Conservation (phyloP, 805 yeast genomes). For the Lipomyces chichibuensis region DNA sequence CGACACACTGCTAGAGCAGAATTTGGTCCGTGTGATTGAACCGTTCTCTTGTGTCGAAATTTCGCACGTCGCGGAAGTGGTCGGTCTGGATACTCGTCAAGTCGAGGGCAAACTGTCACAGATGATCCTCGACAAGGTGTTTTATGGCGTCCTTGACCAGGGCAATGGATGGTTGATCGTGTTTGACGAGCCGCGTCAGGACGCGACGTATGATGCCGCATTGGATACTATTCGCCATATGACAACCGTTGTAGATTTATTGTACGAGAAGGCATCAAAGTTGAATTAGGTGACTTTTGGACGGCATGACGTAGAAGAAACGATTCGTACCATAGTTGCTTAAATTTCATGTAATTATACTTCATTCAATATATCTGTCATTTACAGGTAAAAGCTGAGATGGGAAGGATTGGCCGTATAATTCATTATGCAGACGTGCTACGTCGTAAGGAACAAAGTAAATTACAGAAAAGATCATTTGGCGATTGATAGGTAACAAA, state of each 20-base stretch:
- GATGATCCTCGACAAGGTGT: slow-evolving; percentile 95
- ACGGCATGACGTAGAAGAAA: background rate
- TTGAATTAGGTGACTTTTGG: slow-evolving; percentile 16
- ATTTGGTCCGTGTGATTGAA: slow-evolving; percentile 89
- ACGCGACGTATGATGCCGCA: slow-evolving; percentile 84
- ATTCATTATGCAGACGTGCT: background rate
- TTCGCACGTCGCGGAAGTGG: slow-evolving; percentile 79
- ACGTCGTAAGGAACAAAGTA: background rate
- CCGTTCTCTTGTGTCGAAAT: slow-evolving; percentile 97
- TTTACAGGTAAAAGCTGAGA: background rate
- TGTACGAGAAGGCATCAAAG: slow-evolving; percentile 69
- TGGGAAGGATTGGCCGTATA: background rate
- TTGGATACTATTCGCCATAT: slow-evolving; percentile 84
- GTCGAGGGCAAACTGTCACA: slow-evolving; percentile 94
- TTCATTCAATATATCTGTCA: background rate
- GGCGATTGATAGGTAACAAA: background rate
- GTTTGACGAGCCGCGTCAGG: slow-evolving; percentile 85
- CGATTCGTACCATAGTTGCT: background rate
- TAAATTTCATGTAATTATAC: background rate
- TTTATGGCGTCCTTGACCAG: slow-evolving; percentile 95
- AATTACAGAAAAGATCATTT: background rate
- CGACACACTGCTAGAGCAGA: slow-evolving; percentile 90
- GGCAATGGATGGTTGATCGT: slow-evolving; percentile 97
- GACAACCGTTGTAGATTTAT: slow-evolving; percentile 83
- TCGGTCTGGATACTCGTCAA: slow-evolving; percentile 83